Evolutionary conservation across 768 basidiomycete genomes (phyloP), one percentile per base, ranked within the genome.

Genomic region (Lanmaoa rubissima): DNA sequence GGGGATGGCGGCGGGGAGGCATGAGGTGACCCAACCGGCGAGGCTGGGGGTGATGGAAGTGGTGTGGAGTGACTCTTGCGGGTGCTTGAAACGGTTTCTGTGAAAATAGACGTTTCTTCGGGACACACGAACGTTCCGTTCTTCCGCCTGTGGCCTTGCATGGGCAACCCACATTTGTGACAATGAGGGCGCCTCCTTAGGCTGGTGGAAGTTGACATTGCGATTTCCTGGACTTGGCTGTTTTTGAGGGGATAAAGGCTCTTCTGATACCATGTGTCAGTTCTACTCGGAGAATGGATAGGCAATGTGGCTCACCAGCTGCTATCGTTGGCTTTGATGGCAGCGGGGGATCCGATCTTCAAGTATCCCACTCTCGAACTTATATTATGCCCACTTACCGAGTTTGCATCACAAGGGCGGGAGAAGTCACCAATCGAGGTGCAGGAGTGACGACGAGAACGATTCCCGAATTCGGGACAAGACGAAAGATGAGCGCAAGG

Each of bases 131-230:
- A 50, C 24, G 48, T 60, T 48, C 72, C 72, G 40, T 66, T 69
- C 57, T 63, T 69, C 39, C 72, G 70, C 49, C 57, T 70, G 41
- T 72, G 70, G 16, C 70, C 70, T 43, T 71, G 71, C 70, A 72
- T 72, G 39, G 62, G 64, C 19, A 58, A 63, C 38, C 70, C 68
- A 40, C 70, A 72, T 51, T 58, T 74, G 63, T 73, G 72, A 38
- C 70, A 72, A 49, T 70, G 72, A 39, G 70, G 70, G n/a, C 70
- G 72, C 55, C 52, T 73, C 53, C 70, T 72, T 24, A 61, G 40
- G 48, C 69, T 70, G 21, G 68, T 58, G 43, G 67, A 65, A 38
- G 67, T 63, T 17, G 68, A 64, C 68, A 71, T 71, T 41, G 32
- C n/a, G 35, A 51, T 52, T 53, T 36, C 41, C 41, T 46, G 11